Evolutionary conservation across 768 basidiomycete species (phyloP), one percentile per base, ranked within the genome.

Genomic region (Amanita fuliginea): DNA sequence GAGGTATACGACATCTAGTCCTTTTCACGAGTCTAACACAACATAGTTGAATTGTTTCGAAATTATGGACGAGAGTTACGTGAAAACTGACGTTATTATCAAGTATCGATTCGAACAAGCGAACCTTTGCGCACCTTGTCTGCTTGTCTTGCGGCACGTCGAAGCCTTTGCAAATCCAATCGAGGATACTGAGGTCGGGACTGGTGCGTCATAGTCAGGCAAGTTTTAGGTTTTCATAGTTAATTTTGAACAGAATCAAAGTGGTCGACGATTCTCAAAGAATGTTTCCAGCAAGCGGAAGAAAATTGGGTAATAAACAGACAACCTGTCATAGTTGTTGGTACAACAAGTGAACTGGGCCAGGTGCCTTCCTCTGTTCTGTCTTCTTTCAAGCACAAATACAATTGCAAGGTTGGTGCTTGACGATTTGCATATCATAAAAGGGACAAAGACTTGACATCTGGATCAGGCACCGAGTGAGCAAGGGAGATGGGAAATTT

Each of bases 1-100:
- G 87, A 92, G 73, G 93, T 87, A 54, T 48, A 59, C 41, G 16
- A 41, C 14, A 37, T 16, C 3, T 42, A 40, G 13, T 18, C 18
- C 7, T 28, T 1, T 16, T 39, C 40, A 10, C 40, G 22, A 9
- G 19, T 44, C 11, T 42, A 47, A 45, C 34, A 39, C 37, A 26
- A 35, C 42, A 44, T 53, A 97, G 93, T 71, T 95, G 40, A 82
- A 96, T 54, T 94, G 91, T 60, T 97, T 80, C 60, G 79, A 89
- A 47, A 57, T 93, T 4, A 57, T 93, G 6, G 86, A 83, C 2
- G 94, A 98, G 43, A 83, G 75, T 37, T 79, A 83, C 39, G 67
- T 69, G 2, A 83, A 84, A 55, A 88, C 88, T 0, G 85, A 89
- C 58, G 87, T 76, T 1, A 75, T 72, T 2, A 67, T 98, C 0